Base-by-base conservation (phyloP, 2,329 filamentous ascomycete species). In the Fusarium clavum region DNA sequence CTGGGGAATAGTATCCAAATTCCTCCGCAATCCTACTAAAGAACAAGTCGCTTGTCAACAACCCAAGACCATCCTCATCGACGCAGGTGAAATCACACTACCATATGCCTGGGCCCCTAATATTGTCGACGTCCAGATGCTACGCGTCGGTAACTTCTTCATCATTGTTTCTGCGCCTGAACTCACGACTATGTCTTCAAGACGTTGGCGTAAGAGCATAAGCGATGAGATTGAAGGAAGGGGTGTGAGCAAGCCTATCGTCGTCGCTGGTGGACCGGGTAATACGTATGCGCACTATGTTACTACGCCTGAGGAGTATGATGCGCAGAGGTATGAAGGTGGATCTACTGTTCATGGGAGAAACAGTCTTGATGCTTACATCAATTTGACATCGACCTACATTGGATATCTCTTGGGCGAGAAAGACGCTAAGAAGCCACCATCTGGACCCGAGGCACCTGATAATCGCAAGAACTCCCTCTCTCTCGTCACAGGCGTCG, bases 71-170 rank as follows among this genome's bases (percentile, higher is more conserved):
- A 63, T 64, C 11, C 48, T 64, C 0, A 64, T 64, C 3, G 61
- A 64, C 4, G 61, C 61, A 4, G 61, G 61, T 0, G 61, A 64
- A 2, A 64, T 64, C 3, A 44, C 48, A 3, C 18, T 48, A 0
- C 61, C 61, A 1, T 64, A 64, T 1, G 61, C 61, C 0, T 64
- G 61, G 61, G 58, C 58, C 2, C 61, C 61, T 7, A 64, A 64
- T 0, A 63, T 63, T 0, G 58, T 64, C 2, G 61, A 64, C 4
- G 8, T 64, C 9, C 61, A 64, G 0, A 64, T 64, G 61, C 12
- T 64, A 1, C 61, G 61, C 6, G 58, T 57, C 1, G 61, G 61
- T 0, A 63, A 63, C 2, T 63, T 64, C 13, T 64, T 64, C 18
- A 57, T 64, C 2, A 64, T 64, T 0, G 58, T 64, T 0, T 64